Evolutionary conservation across 2,329 filamentous ascomycete species (phyloP), one percentile per base, ranked within the genome.

Genomic region (Eurotiales sp.): DNA sequence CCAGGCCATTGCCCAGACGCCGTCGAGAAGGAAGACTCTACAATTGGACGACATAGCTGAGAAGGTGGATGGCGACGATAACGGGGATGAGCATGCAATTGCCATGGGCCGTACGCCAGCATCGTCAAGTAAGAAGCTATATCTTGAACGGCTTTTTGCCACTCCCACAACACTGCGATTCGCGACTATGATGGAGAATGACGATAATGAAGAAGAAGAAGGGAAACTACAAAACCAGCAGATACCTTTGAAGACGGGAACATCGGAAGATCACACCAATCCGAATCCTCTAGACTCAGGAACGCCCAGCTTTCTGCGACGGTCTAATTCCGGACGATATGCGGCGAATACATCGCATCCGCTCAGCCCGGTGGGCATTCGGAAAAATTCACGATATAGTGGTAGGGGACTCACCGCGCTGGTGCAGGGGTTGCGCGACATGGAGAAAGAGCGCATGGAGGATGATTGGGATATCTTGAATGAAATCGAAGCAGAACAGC

Each of bases 151-250:
- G 42, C 65, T 75, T 30, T 75, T 75, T 52, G 71, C 72, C 11
- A 75, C 73, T 0, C 73, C 73, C 1, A 75, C 70, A 3, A 71
- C 71, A 0, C 62, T 69, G 57, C 68, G 71, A 36, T 76, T 72
- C 56, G 65, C 69, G 1, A 61, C 65, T 4, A 69, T 70, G 57
- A 67, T 73, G 6, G 65, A 71, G 27, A 59, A 63, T 11, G 61
- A 66, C 29, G 58, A 68, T 32, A 43, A 63, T 27, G 34, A 19
- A 3, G 15, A 37, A 11, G 17, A 19, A 14, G 15, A 17, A 4
- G 34, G 11, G 3, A 17, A 17, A 8, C 15, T 11, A 8, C 10
- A 4, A 49, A 40, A 30, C 22, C 14, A 48, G 47, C 12, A 53
- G 50, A 19, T 55, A 43, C 8, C 57, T 40, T 12, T 29, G 15